phyloP scores from a whole-genome alignment of 2,329 filamentous ascomycete species.

The Microsporum canis region DNA sequence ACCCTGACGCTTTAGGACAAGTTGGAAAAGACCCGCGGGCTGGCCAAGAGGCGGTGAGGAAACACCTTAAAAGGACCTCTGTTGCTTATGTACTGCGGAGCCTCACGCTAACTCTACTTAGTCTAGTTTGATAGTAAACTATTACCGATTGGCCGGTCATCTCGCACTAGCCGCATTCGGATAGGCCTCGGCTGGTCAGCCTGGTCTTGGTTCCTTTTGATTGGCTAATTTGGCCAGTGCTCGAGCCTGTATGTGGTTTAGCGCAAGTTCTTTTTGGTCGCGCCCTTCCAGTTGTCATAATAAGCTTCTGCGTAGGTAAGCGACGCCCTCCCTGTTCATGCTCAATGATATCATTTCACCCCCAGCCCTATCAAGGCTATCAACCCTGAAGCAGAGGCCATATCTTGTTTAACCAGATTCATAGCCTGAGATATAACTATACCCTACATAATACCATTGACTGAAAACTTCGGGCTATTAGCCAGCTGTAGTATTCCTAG shows the following conservation, averaged over 20 bases:
- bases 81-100: background rate
- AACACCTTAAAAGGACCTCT: background rate
- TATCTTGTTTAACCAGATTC: background rate
- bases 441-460: background rate
- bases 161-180: background rate
- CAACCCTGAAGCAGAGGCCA: background rate
- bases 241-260: background rate
- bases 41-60: conserved; percentile 15
- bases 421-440: background rate
- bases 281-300: background rate
- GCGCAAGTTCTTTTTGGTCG: background rate
- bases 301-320: background rate
- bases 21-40: background rate
- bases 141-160: background rate
- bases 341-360: background rate
- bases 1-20: background rate
- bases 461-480: background rate
- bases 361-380: background rate
- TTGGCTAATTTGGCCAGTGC: background rate
- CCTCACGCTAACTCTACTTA: background rate
- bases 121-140: background rate
- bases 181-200: background rate
- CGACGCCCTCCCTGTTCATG: background rate
- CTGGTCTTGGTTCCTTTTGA: background rate
- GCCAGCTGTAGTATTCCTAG: too few species aligned